Conservation (phyloP, 352 stramenopile species). For the Phytophthora sansomeana region DNA sequence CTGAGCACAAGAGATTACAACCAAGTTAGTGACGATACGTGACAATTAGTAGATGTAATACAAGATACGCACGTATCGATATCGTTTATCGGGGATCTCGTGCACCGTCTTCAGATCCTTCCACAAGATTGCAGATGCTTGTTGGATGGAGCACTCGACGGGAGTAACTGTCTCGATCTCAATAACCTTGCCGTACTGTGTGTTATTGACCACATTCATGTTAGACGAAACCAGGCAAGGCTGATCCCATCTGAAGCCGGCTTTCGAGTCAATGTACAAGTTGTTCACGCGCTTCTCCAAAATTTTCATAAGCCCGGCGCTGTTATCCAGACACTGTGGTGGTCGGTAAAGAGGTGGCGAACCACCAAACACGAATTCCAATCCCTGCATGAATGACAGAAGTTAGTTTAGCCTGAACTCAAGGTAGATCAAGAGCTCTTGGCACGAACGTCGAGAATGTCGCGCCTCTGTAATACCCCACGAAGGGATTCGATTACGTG, state of each 20-base stretch:
- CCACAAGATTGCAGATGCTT: constrained; percentile 23
- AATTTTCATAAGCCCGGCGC: constrained; percentile 8
- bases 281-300: constrained; percentile 21
- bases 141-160: constrained; percentile 20
- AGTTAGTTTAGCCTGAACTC: background rate
- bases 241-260: constrained; percentile 12
- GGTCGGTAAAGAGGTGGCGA: constrained; percentile 7
- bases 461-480: constrained; percentile 8
- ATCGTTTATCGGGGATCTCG: constrained; percentile 30
- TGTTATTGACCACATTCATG: constrained; percentile 25
- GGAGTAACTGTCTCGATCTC: constrained; percentile 32
- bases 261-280: constrained; percentile 15
- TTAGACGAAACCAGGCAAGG: constrained; percentile 21
- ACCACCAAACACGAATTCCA: constrained; percentile 25
- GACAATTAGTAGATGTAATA: background rate
- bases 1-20: constrained; percentile 7
- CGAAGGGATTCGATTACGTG: constrained; percentile 10
- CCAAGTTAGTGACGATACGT: background rate
- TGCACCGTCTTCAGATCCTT: constrained; percentile 28
- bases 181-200: constrained; percentile 29
- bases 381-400: constrained; percentile 11
- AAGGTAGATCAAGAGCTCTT: background rate
- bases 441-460: constrained; percentile 5
- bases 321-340: constrained; percentile 2
- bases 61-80: constrained; percentile 25